A percentile compares a stretch with the other conserved stretches of the same genome.
Evolutionary conservation across 2,329 filamentous ascomycete species (phyloP).

Genomic region (Plectosphaerella cucumerina): DNA sequence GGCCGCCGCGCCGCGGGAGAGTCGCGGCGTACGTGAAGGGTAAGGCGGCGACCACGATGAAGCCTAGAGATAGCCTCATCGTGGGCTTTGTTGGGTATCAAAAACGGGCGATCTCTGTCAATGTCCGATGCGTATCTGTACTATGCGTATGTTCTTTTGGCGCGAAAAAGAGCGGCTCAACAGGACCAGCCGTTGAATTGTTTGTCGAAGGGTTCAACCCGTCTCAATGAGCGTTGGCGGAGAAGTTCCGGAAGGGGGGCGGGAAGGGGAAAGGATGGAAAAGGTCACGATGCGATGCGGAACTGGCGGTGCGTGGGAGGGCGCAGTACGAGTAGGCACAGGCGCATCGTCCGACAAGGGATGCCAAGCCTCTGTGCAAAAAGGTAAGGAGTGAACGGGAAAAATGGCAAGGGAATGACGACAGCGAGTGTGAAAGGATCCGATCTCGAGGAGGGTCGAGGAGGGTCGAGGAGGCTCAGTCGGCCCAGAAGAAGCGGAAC

Average conservation of each 20-base stretch:
- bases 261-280: conserved; percentile 2
- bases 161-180: conserved; percentile 13
- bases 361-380: conserved; percentile 1
- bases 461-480: not conserved
- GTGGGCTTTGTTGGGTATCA: conserved; percentile 8
- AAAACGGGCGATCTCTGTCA: too few species aligned
- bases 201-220: conserved; percentile 20
- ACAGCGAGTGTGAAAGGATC: not conserved
- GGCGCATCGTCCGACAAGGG: not conserved
- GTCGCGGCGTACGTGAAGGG: conserved; percentile 9
- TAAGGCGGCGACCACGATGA: conserved; percentile 13
- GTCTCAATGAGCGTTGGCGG: conserved; percentile 3
- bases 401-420: conserved; percentile 2
- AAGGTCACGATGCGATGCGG: conserved; percentile 1
- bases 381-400: conserved; percentile 6
- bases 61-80: conserved; percentile 13
- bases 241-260: conserved; percentile 1
- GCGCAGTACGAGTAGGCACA: not conserved
- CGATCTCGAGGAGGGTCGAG: not conserved
- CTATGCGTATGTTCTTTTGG: not conserved
- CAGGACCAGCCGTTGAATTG: conserved; percentile 21
- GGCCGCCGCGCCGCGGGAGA: conserved; percentile 1
- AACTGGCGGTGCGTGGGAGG: not conserved
- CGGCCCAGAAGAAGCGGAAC: conserved; percentile 6
- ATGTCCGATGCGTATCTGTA: too few species aligned